Percentiles rank a stretch among this genome's conserved stretches.
These are phyloP conservation scores for Lactifluus rugatus DNA, from an alignment of 768 basidiomycete species.

Conservation along the genomic window DNA sequence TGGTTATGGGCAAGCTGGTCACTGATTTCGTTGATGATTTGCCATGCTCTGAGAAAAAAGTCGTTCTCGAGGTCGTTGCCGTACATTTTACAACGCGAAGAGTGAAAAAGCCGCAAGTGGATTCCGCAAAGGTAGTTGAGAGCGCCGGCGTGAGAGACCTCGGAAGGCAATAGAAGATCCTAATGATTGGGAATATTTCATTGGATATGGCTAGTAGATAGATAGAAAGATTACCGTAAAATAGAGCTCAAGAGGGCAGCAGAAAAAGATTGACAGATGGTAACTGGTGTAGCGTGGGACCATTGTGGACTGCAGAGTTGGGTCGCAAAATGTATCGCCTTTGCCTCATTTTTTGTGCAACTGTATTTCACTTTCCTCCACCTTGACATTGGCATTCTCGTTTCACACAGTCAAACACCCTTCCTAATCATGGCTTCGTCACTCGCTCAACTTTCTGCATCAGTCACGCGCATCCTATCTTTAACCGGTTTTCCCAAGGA, in stretches of 20 bases:
- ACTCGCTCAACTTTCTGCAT: conserved; percentile 79
- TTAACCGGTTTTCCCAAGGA: conserved; percentile 90
- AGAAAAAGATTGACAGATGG: not conserved
- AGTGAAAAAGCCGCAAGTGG: not conserved
- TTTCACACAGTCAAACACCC: conserved; percentile 10
- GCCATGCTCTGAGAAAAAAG: conserved; percentile 18
- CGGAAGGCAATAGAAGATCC: not conserved
- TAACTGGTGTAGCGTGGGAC: not conserved
- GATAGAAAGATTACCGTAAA: not conserved
- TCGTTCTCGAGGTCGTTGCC: conserved; percentile 15
- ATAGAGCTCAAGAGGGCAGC: not conserved
- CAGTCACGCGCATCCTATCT: conserved; percentile 90
- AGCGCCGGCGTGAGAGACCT: conserved; percentile 10
- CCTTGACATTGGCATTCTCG: not conserved
- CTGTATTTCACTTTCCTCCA: not conserved
- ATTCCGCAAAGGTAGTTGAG: not conserved
- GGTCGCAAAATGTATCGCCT: not conserved
- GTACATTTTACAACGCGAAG: conserved; percentile 1
- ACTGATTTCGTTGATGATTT: conserved; percentile 28
- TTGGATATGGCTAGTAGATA: not conserved
- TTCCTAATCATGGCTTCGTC: conserved; percentile 49
- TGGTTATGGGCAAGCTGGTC: conserved; percentile 38
- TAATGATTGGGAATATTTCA: not conserved
- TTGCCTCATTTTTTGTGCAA: not conserved
- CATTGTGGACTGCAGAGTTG: not conserved